Percentiles rank a stretch among this genome's conserved stretches.
These are phyloP conservation scores for Gnaphalium uliginosum DNA, from an alignment of 129 eudicot species.

Conservation along the genomic window DNA sequence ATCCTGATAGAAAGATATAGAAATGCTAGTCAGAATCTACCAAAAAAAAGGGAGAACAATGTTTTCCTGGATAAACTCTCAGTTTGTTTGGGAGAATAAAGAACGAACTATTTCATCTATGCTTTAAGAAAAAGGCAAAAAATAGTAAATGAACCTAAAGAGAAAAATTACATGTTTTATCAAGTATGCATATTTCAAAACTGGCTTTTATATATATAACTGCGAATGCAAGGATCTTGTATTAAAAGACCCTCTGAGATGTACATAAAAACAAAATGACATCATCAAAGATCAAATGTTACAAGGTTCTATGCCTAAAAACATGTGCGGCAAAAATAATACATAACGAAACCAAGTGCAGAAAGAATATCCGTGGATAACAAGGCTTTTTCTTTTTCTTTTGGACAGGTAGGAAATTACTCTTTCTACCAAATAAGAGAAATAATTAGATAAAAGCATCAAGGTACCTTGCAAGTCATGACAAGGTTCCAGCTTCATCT, in stretches of 20 bases:
- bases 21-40: neutral
- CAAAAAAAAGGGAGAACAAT: neutral
- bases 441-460: neutral
- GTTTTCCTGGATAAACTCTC: neutral
- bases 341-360: neutral
- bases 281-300: too few relatives aligned
- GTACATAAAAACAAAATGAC: too few relatives aligned
- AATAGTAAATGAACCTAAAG: too few relatives aligned
- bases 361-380: neutral
- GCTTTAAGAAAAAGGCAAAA: too few relatives aligned
- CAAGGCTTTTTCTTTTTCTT: neutral
- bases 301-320: neutral
- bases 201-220: too few relatives aligned
- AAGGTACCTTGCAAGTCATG: constrained; percentile 2
- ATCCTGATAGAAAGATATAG: neutral
- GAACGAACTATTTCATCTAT: too few relatives aligned
- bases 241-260: neutral
- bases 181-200: too few relatives aligned
- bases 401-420: too few relatives aligned
- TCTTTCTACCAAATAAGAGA: neutral
- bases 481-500: neutral
- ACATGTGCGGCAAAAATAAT: neutral
- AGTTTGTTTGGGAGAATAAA: too few relatives aligned
- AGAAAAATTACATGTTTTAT: too few relatives aligned
- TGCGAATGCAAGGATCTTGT: too few relatives aligned